phyloP scores from a whole-genome alignment of 495 filamentous ascomycete genomes.

The Paragyromitra xinjiangensis region DNA sequence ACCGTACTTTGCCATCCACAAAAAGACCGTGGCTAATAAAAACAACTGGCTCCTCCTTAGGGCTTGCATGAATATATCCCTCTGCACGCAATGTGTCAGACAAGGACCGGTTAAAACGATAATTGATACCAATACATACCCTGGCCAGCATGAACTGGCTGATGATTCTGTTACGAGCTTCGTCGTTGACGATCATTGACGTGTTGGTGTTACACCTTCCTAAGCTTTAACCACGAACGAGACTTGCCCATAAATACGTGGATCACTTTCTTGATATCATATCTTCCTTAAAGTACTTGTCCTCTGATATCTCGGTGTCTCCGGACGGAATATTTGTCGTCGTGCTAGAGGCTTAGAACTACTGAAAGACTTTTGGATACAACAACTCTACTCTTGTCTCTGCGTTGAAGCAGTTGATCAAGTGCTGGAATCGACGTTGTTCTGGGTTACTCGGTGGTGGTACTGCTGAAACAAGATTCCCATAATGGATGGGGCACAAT shows the following conservation, averaged over 20 bases:
- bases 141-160: background rate
- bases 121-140: background rate
- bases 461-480: background rate
- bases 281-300: background rate
- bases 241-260: background rate
- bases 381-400: background rate
- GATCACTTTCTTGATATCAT: background rate
- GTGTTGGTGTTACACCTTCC: background rate
- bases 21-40: background rate
- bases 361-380: background rate
- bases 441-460: background rate
- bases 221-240: background rate
- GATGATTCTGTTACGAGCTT: background rate
- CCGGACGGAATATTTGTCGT: background rate
- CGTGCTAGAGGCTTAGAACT: background rate
- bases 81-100: conserved; percentile 1
- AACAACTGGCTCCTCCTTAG: background rate
- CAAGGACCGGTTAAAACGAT: background rate
- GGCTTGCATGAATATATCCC: background rate
- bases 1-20: background rate
- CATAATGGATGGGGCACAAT: background rate
- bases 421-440: background rate
- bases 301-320: background rate
- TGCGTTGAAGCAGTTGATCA: background rate
- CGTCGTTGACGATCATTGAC: background rate